Evolutionary conservation across 768 basidiomycete genomes (phyloP).

Genomic region (Mycena indigotica): DNA sequence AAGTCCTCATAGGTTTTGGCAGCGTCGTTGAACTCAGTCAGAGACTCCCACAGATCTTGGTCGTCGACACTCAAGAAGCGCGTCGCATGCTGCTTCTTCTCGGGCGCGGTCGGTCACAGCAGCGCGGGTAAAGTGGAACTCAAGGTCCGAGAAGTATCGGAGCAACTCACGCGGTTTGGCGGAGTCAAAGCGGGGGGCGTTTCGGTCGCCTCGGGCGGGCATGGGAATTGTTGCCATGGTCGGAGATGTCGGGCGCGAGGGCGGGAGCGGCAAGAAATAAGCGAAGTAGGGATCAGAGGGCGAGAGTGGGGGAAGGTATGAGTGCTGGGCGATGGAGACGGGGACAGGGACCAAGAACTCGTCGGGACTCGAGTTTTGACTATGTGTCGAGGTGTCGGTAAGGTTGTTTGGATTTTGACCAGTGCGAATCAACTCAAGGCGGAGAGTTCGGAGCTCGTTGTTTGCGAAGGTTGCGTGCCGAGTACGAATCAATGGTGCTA

Average conservation of each 20-base stretch:
- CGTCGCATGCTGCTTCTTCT: constrained; percentile 23
- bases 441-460: not conserved
- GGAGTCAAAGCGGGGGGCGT: constrained; percentile 23
- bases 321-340: not conserved
- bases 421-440: not conserved
- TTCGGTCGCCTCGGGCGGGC: constrained; percentile 24
- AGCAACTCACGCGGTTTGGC: constrained; percentile 19
- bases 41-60: constrained; percentile 24
- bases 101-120: constrained; percentile 8
- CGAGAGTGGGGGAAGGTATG: not conserved
- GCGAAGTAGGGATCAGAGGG: not conserved
- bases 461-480: not conserved
- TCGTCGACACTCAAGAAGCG: constrained; percentile 18
- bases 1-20: constrained; percentile 24
- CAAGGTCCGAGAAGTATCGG: constrained; percentile 24
- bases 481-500: not conserved
- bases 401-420: not conserved
- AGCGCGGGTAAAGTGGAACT: constrained; percentile 6
- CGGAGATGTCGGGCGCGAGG: not conserved
- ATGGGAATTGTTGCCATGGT: constrained; percentile 15
- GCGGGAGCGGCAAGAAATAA: not conserved
- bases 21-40: constrained; percentile 9
- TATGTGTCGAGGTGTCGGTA: not conserved
- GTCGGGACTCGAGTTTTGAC: not conserved
- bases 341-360: not conserved